These are phyloP conservation scores for Penicillium expansum DNA, from an alignment of 2,329 filamentous ascomycete genomes.

Conservation along the genomic window DNA sequence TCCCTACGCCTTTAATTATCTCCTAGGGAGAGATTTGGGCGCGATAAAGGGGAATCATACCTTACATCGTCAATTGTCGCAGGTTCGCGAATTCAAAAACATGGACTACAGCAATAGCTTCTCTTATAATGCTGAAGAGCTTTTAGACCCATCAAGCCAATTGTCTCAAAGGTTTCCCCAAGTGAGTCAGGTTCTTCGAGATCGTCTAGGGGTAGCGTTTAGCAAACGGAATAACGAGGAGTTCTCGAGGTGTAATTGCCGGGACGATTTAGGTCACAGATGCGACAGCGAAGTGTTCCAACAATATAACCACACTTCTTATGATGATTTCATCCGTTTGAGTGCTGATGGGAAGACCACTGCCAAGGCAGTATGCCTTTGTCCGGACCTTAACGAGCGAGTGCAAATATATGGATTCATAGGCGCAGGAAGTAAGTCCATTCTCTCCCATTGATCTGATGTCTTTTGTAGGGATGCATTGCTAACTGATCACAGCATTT, in stretches of 20 bases:
- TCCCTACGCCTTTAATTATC: neutral
- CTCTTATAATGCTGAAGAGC: neutral
- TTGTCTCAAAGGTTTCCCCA: slow-evolving; percentile 10
- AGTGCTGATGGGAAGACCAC: neutral
- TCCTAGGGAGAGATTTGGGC: neutral
- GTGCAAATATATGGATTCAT: slow-evolving; percentile 19
- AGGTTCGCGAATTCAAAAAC: neutral
- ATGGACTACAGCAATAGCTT: neutral
- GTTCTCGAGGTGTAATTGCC: slow-evolving; percentile 15
- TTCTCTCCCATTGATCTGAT: neutral
- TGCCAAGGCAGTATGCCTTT: neutral
- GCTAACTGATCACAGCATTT: slow-evolving; percentile 19
- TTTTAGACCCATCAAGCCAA: slow-evolving; percentile 11
- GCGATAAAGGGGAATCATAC: neutral
- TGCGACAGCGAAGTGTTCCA: slow-evolving; percentile 3
- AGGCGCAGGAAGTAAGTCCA: slow-evolving; percentile 21
- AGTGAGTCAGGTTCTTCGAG: slow-evolving; percentile 12
- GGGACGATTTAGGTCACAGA: neutral
- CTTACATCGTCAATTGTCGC: neutral
- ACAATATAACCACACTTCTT: neutral
- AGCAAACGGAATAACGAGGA: neutral
- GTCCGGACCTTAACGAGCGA: neutral
- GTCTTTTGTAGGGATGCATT: neutral
- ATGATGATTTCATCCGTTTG: neutral
- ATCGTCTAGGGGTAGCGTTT: slow-evolving; percentile 9